Evolutionary conservation across 2,329 filamentous ascomycete genomes (phyloP).

Genomic region (Knufia fluminis): DNA sequence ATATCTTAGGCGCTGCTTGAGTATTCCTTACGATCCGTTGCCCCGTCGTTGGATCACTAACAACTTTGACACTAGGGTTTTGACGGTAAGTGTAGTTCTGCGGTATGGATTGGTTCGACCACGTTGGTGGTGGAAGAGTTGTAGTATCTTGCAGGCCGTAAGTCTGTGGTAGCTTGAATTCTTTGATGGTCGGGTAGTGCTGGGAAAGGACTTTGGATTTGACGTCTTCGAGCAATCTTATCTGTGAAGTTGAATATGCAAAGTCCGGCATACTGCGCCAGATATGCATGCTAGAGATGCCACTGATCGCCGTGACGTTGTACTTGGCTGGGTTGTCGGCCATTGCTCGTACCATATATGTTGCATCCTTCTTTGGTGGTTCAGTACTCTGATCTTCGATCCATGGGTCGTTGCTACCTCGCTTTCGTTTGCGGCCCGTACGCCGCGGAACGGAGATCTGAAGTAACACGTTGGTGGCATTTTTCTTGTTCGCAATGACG

Average conservation of each 20-base stretch:
- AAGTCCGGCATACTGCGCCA: constrained; percentile 79
- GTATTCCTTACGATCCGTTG: constrained; percentile 51
- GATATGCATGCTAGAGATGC: constrained; percentile 71
- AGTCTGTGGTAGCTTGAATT: constrained; percentile 58
- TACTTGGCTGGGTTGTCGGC: constrained; percentile 62
- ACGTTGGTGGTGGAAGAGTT: constrained; percentile 55
- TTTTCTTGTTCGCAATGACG: constrained; percentile 63
- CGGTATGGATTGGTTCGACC: constrained; percentile 24
- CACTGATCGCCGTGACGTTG: constrained; percentile 59
- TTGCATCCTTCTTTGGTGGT: constrained; percentile 43
- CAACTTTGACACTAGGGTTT: constrained; percentile 65
- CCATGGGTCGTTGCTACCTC: constrained; percentile 62
- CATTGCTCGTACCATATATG: constrained; percentile 52
- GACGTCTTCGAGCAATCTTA: constrained; percentile 62
- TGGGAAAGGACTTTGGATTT: constrained; percentile 62
- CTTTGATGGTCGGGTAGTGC: constrained; percentile 53
- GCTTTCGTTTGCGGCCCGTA: constrained; percentile 77
- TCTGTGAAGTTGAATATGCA: constrained; percentile 63
- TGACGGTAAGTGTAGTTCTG: constrained; percentile 58
- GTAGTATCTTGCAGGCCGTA: constrained; percentile 56
- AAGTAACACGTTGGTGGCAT: constrained; percentile 74
- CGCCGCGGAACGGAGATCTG: constrained; percentile 79
- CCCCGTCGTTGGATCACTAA: constrained; percentile 45
- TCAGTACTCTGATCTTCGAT: constrained; percentile 35
- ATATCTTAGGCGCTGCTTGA: constrained; percentile 50